These are phyloP conservation scores for Calonectria honghensis DNA, from an alignment of 2,329 filamentous ascomycete genomes.

Conservation along the genomic window DNA sequence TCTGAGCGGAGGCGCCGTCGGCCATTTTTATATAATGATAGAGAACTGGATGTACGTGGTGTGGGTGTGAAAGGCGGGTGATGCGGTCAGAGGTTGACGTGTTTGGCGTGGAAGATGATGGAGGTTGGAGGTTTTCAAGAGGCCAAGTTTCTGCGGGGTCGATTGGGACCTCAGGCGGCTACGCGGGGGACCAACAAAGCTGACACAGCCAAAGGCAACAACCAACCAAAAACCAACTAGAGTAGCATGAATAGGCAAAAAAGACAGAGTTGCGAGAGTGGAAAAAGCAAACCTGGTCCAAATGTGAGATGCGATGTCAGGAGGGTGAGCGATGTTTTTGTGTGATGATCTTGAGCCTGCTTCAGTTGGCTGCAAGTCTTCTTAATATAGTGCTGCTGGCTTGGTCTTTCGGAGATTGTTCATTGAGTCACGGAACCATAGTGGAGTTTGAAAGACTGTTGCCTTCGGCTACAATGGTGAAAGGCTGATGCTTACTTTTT, in stretches of 20 bases:
- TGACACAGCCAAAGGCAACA: slow-evolving; percentile 12
- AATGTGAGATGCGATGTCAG: background rate
- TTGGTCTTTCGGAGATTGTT: slow-evolving; percentile 17
- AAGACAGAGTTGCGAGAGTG: background rate
- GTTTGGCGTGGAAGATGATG: slow-evolving; percentile 44
- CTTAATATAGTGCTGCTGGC: slow-evolving; percentile 10
- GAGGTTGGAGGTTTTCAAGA: slow-evolving; percentile 50
- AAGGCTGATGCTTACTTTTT: slow-evolving; percentile 17
- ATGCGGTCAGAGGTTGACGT: slow-evolving; percentile 29
- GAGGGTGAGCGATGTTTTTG: background rate
- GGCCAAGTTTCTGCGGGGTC: slow-evolving; percentile 54
- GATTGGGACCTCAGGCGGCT: slow-evolving; percentile 44
- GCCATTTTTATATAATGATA: slow-evolving; percentile 59
- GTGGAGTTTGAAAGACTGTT: slow-evolving; percentile 15
- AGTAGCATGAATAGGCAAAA: slow-evolving; percentile 5
- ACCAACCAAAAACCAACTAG: slow-evolving; percentile 31
- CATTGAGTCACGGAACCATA: slow-evolving; percentile 14
- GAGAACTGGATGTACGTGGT: slow-evolving; percentile 20
- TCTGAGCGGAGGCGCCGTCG: slow-evolving; percentile 59
- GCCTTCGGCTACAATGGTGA: slow-evolving; percentile 17
- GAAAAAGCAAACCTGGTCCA: background rate
- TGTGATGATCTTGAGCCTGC: background rate
- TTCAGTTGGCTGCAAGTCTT: background rate
- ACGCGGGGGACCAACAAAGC: slow-evolving; percentile 41
- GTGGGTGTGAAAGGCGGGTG: background rate